Conservation (phyloP, 2,329 filamentous ascomycete genomes). For the Ceratocystis smalleyi region DNA sequence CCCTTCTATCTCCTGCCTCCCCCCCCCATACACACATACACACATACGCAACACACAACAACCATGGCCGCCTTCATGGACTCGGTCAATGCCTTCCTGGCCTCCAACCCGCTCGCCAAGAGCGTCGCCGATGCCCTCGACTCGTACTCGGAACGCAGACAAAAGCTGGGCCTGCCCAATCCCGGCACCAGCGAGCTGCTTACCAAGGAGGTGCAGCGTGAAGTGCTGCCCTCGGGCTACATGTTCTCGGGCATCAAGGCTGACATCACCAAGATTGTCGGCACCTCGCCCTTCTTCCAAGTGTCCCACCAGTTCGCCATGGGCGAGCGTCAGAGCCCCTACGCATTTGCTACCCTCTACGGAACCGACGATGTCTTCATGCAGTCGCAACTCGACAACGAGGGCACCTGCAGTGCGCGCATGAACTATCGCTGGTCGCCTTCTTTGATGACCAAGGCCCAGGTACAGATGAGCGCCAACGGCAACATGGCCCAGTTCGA, state of each 20-base stretch:
- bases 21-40: not conserved
- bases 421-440: conserved; percentile 86
- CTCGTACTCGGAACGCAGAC: conserved; percentile 71
- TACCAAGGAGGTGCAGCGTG: conserved; percentile 81
- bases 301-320: conserved; percentile 93
- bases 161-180: conserved; percentile 75
- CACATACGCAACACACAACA: not conserved
- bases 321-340: conserved; percentile 84
- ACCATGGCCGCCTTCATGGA: conserved; percentile 38
- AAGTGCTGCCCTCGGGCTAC: conserved; percentile 90
- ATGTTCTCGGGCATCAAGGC: conserved; percentile 94
- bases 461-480: conserved; percentile 76
- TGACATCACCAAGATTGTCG: conserved; percentile 93
- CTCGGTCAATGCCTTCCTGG: conserved; percentile 46
- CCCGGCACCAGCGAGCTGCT: conserved; percentile 85
- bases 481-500: conserved; percentile 40
- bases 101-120: conserved; percentile 56
- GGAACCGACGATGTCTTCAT: conserved; percentile 90
- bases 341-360: conserved; percentile 87
- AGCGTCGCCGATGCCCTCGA: conserved; percentile 62
- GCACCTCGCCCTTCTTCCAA: conserved; percentile 85
- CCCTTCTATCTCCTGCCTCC: too few relatives aligned
- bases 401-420: conserved; percentile 69
- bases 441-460: conserved; percentile 69
- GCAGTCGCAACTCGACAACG: conserved; percentile 90